phyloP scores from a whole-genome alignment of 2,329 filamentous ascomycete species.

The Ophiostoma montium region DNA sequence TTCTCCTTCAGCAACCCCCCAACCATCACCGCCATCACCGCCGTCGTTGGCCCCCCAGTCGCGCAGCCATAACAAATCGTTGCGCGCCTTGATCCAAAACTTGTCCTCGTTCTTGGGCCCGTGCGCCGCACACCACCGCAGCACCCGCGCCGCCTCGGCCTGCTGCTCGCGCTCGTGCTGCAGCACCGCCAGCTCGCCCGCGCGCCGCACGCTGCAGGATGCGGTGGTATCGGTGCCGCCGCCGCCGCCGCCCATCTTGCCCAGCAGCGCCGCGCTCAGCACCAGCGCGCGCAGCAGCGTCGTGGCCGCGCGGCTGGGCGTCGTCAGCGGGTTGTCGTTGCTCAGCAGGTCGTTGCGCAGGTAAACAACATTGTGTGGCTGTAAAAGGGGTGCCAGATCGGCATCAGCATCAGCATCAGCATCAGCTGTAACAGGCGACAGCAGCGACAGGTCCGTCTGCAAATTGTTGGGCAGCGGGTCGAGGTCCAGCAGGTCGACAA shows the following conservation, averaged over 20 bases:
- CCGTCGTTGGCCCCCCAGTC: slow-evolving; percentile 49
- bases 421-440: slow-evolving; percentile 26
- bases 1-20: too few relatives aligned
- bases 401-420: too few relatives aligned
- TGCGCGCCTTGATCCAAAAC: slow-evolving; percentile 47
- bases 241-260: slow-evolving; percentile 30
- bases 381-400: slow-evolving; percentile 23
- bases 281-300: slow-evolving; percentile 49
- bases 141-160: slow-evolving; percentile 40
- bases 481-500: slow-evolving; percentile 45
- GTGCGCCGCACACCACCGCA: slow-evolving; percentile 36
- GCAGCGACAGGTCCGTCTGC: slow-evolving; percentile 29
- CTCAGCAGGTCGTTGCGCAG: slow-evolving; percentile 41
- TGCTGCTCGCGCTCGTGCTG: slow-evolving; percentile 52
- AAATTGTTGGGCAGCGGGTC: slow-evolving; percentile 37
- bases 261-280: slow-evolving; percentile 42
- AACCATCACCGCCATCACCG: slow-evolving; percentile 11
- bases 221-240: too few relatives aligned
- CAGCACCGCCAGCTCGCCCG: slow-evolving; percentile 49
- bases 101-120: slow-evolving; percentile 45
- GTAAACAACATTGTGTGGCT: slow-evolving; percentile 26
- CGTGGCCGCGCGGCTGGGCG: slow-evolving; percentile 39
- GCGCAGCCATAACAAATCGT: slow-evolving; percentile 58
- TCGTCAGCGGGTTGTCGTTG: slow-evolving; percentile 49
- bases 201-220: slow-evolving; percentile 38